Evolutionary conservation across 148 eudicot species (phyloP), one percentile per base, ranked within the genome.

Genomic region (Nyssa sinensis): DNA sequence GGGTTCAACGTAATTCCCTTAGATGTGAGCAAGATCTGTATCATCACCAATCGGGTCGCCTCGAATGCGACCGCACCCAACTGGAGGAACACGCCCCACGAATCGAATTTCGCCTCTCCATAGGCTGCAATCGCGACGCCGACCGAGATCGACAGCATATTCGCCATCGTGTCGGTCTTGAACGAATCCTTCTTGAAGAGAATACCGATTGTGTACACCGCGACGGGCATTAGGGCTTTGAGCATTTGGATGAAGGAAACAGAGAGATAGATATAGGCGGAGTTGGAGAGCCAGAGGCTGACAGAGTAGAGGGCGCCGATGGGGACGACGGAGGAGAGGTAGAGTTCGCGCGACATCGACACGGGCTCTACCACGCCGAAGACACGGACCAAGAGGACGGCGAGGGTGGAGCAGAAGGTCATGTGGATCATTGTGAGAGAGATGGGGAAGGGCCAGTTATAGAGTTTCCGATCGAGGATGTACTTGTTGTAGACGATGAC

Each of bases 401-500:
- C 65, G 33, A 75, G 51, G 64, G 78, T 65, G 51, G 77, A 74
- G 44, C 77, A 74, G 24, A 74, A 74, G 31, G 44, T 41, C 77
- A 74, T 74, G 77, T 74, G 77, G 70, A 74, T 74, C 62, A 74
- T 64, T 41, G 77, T 74, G 29, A 74, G 77, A 21, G 77, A 74
- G 62, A 74, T 74, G 7, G 77, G 77, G 62, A 0, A 74, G 0
- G 77, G 77, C 77, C 77, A 74, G 29, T 74, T 64, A 62, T 47
- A 74, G 58, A 74, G 41, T 32, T 74, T 64, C 24, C 70, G 70
- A 25, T 74, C 77, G 23, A 74, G 77, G 7, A 73, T 73, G 76
- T 73, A 73, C 60, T 73, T 73, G 69, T 73, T 73, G 69, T 30
- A 73, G 21, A 74, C 70, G 69, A 74, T 74, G 19, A 73, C 76